phyloP scores from a whole-genome alignment of 106 monocot species.

The Platanthera zijinensis region DNA sequence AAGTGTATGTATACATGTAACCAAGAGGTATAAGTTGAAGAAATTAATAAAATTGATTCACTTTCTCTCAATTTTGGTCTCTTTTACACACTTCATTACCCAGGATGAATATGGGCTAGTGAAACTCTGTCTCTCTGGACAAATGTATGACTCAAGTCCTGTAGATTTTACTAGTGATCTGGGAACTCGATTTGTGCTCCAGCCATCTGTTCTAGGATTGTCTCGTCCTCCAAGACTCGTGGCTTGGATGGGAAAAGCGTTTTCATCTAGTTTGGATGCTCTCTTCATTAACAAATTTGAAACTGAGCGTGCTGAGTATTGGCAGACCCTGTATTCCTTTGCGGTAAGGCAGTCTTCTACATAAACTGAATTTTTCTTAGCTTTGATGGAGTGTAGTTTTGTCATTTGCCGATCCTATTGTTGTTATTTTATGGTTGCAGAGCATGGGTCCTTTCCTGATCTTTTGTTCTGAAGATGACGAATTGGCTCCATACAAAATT shows the following conservation, averaged over 20 bases:
- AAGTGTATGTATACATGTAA: too few relatives aligned
- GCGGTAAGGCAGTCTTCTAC: slow-evolving; percentile 18
- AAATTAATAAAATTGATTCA: too few relatives aligned
- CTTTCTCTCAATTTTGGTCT: too few relatives aligned
- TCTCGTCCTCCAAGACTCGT: slow-evolving; percentile 54
- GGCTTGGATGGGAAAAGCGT: slow-evolving; percentile 58
- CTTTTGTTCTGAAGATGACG: slow-evolving; percentile 69
- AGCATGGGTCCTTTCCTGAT: slow-evolving; percentile 62
- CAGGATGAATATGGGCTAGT: slow-evolving; percentile 70
- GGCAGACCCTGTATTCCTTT: slow-evolving; percentile 25
- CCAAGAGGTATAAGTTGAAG: too few relatives aligned
- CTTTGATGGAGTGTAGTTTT: neutral
- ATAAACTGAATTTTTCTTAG: neutral
- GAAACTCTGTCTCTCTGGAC: slow-evolving; percentile 66
- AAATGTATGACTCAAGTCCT: slow-evolving; percentile 85
- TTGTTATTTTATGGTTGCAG: slow-evolving; percentile 25
- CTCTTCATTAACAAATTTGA: slow-evolving; percentile 40
- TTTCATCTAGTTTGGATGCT: slow-evolving; percentile 64
- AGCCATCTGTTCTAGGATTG: slow-evolving; percentile 43
- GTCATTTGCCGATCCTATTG: neutral
- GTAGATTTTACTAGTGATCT: slow-evolving; percentile 73
- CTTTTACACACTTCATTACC: neutral
- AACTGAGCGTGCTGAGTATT: slow-evolving; percentile 14
- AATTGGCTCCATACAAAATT: slow-evolving; percentile 40
- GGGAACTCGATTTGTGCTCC: slow-evolving; percentile 54